Evolutionary conservation across 805 yeast genomes (phyloP).

Genomic region (Monosporozyma siamensis): DNA sequence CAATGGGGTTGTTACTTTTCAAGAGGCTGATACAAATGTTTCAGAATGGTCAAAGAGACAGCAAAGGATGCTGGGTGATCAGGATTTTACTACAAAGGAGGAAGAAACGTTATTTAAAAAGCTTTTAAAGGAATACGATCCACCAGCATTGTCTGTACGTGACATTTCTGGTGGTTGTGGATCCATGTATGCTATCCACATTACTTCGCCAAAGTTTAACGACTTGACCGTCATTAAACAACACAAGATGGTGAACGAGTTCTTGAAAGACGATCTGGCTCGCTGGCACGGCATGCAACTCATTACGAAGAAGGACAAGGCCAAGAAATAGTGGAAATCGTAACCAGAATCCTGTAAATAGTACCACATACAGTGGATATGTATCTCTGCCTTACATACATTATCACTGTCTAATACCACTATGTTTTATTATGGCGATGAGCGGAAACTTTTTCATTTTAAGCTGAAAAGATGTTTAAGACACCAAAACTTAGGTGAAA

Average conservation of each 20-base stretch:
- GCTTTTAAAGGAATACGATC: constrained; percentile 39
- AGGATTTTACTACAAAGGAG: neutral
- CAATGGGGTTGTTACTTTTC: no score
- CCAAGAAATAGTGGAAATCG: neutral
- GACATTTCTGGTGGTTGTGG: constrained; percentile 97
- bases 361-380: neutral
- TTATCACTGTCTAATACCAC: neutral
- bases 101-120: neutral
- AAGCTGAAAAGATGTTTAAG: no score
- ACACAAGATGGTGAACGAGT: constrained; percentile 78
- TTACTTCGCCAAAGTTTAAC: constrained; percentile 64
- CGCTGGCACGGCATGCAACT: constrained; percentile 95
- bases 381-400: neutral
- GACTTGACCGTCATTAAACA: constrained; percentile 83
- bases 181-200: constrained; percentile 86
- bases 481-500: no score
- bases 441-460: no score
- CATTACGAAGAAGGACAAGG: constrained; percentile 41
- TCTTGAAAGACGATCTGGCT: constrained; percentile 72
- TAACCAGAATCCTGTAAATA: neutral
- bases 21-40: neutral
- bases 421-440: no score
- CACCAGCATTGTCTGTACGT: constrained; percentile 53
- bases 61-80: neutral
- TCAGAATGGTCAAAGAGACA: neutral